These are phyloP conservation scores for Tilletia horrida DNA, from an alignment of 1,284 basidiomycete species.

Conservation along the genomic window DNA sequence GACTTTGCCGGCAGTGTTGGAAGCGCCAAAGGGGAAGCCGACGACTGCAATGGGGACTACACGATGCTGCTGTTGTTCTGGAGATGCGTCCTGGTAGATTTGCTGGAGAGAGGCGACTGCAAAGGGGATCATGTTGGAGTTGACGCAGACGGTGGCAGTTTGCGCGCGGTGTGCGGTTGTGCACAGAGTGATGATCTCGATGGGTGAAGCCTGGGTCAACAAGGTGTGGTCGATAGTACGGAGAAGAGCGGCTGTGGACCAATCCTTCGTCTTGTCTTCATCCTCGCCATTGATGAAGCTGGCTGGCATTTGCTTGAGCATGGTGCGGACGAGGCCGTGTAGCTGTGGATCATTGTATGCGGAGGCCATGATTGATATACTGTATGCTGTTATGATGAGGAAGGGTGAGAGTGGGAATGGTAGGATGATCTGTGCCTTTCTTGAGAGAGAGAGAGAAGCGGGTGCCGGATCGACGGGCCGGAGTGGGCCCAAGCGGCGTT, in stretches of 20 bases:
- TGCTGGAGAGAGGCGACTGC: constrained; percentile 61
- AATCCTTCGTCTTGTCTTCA: neutral
- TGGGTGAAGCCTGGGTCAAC: constrained; percentile 38
- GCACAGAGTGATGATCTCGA: constrained; percentile 33
- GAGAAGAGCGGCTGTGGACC: neutral
- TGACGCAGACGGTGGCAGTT: constrained; percentile 46
- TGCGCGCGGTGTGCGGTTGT: constrained; percentile 33
- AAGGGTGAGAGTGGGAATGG: too few species aligned
- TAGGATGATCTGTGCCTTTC: too few species aligned
- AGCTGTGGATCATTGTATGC: constrained; percentile 8
- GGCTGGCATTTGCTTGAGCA: constrained; percentile 9
- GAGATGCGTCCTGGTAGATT: neutral
- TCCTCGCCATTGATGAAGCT: neutral
- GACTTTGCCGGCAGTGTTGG: constrained; percentile 35
- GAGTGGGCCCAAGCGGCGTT: too few species aligned
- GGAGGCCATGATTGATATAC: neutral
- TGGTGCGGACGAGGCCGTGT: constrained; percentile 12
- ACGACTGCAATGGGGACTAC: constrained; percentile 37
- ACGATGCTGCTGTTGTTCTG: neutral
- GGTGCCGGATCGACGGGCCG: too few species aligned
- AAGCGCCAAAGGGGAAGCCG: constrained; percentile 38
- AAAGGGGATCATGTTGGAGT: constrained; percentile 38
- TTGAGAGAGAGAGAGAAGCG: too few species aligned
- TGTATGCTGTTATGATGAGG: neutral
- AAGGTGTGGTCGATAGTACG: constrained; percentile 47